Evolutionary conservation across 352 stramenopile species (phyloP), one percentile per base, ranked within the genome.

Genomic region (Globisporangium uncinulatum): DNA sequence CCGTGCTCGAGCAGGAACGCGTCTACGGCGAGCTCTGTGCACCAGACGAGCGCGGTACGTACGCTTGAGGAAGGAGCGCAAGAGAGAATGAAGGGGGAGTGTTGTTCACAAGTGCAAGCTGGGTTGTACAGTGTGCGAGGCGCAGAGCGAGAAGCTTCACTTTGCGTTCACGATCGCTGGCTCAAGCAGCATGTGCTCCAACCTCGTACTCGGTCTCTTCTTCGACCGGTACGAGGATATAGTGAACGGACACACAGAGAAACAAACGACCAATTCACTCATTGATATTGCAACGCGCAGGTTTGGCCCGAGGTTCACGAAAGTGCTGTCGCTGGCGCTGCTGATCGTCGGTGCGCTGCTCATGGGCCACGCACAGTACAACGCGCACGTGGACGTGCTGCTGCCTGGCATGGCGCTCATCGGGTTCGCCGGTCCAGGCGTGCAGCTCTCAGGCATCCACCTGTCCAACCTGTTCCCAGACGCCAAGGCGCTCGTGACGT

Each of bases 401-500:
- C 66, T 91, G 9, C 75, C 70, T 4, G 80, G 73, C 45, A 86
- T 91, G 72, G 56, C 75, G 31, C 63, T 91, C 42, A 65, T 87
- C 6, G 80, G 76, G 1, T 86, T 91, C 53, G 73, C 74, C 0
- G 80, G 80, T 3, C 79, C 80, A 0, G 80, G 80, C 14, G 69
- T 87, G 44, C 80, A 91, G 65, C 73, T 83, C 29, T 71, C 74
- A 51, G 77, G 71, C 20, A 88, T 91, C 60, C 80, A 91, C 52
- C 67, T 91, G 44, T 87, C 80, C 24, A 91, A 89, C 51, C 51
- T 91, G 13, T 91, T 89, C 57, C 80, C 80, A 3, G 72, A 84
- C 45, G 69, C 74, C 13, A 86, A 79, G 34, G 77, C 80, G 24
- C 67, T 87, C 3, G 78, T 87, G 51, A 83, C 80, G 19, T 86